Evolutionary conservation across 2,329 filamentous ascomycete genomes (phyloP).

Genomic region (Sporothrix protearum): DNA sequence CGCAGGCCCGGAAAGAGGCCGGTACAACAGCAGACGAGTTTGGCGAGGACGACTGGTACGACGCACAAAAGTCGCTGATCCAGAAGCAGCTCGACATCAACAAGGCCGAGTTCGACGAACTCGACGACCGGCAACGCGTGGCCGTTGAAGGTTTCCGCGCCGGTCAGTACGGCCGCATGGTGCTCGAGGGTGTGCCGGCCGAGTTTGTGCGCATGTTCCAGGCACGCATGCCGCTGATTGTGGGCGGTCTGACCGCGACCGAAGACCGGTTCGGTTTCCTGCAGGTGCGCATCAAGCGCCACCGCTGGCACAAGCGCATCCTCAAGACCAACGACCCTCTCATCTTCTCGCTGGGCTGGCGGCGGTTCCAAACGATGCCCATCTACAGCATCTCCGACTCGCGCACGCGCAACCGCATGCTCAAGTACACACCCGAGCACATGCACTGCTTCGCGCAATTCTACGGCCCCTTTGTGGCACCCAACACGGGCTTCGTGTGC

Average conservation of each 20-base stretch:
- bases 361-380: conserved; percentile 86
- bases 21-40: conserved; percentile 66
- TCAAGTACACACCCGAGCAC: conserved; percentile 98
- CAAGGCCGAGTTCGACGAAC: conserved; percentile 80
- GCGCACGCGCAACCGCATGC: conserved; percentile 89
- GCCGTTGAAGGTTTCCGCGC: conserved; percentile 88
- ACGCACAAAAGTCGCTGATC: conserved; percentile 88
- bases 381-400: conserved; percentile 95
- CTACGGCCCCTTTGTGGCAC: conserved; percentile 90
- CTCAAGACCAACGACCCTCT: conserved; percentile 96
- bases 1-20: conserved; percentile 66
- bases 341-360: conserved; percentile 95
- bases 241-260: conserved; percentile 87
- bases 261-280: conserved; percentile 95
- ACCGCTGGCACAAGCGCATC: conserved; percentile 99
- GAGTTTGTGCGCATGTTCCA: conserved; percentile 86
- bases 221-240: conserved; percentile 74
- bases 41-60: conserved; percentile 98
- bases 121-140: conserved; percentile 78
- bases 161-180: conserved; percentile 87
- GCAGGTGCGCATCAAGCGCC: conserved; percentile 93
- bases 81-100: conserved; percentile 98
- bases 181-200: conserved; percentile 82
- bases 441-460: conserved; percentile 98
- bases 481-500: conserved; percentile 92